Conservation (phyloP, 495 filamentous ascomycete genomes). For the Aspergillus carlsbadensis region DNA sequence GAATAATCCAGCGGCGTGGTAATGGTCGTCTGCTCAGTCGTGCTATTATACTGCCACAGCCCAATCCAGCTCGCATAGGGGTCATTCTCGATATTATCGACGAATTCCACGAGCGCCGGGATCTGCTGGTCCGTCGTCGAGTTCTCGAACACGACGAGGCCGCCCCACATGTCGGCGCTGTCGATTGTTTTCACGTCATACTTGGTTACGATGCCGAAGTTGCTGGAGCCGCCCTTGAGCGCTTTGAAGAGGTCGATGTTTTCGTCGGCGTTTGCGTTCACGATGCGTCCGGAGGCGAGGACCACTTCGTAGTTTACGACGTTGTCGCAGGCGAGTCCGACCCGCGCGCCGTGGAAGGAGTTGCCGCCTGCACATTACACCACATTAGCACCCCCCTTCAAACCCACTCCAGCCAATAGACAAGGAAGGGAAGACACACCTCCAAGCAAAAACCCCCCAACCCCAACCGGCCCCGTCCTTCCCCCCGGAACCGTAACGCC, state of each 20-base stretch:
- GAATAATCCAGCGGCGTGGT: conserved; percentile 21
- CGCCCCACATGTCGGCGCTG: conserved; percentile 39
- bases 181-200: conserved; percentile 41
- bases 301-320: conserved; percentile 53
- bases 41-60: conserved; percentile 20
- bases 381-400: no score
- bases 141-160: conserved; percentile 22
- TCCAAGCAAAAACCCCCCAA: conserved; percentile 42
- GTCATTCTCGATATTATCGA: conserved; percentile 20
- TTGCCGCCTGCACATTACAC: conserved; percentile 28
- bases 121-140: conserved; percentile 17
- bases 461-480: conserved; percentile 39
- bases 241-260: conserved; percentile 52
- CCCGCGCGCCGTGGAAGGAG: conserved; percentile 39
- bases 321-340: conserved; percentile 48
- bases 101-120: conserved; percentile 15
- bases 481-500: conserved; percentile 39
- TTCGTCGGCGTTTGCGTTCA: conserved; percentile 42
- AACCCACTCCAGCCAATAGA: background rate
- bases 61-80: conserved; percentile 21
- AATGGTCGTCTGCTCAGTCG: conserved; percentile 14
- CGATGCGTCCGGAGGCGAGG: conserved; percentile 45
- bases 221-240: conserved; percentile 53
- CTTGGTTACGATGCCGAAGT: conserved; percentile 56
- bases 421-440: conserved; percentile 15